These are phyloP conservation scores for Gryganskiella cystojenkinii DNA, from an alignment of 192 early-diverging fungal genomes.

Conservation along the genomic window DNA sequence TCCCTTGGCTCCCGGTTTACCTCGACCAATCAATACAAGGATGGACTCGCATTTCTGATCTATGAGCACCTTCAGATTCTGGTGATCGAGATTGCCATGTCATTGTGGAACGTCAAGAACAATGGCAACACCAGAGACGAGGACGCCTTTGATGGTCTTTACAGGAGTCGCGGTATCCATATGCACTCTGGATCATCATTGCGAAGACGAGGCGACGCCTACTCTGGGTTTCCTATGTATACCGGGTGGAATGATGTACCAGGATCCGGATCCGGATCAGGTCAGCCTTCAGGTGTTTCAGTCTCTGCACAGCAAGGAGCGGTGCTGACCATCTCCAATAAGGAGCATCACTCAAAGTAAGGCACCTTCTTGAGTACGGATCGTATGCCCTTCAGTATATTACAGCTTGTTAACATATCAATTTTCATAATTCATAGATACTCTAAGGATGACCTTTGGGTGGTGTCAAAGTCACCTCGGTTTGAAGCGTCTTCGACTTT, in stretches of 20 bases:
- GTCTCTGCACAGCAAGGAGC: slow-evolving; percentile 19
- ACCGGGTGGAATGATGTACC: background rate
- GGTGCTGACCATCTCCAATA: slow-evolving; percentile 36
- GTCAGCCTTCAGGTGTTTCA: slow-evolving; percentile 1
- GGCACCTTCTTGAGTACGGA: background rate
- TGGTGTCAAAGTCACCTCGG: slow-evolving; percentile 45
- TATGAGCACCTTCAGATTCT: slow-evolving; percentile 58
- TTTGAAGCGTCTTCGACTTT: slow-evolving; percentile 59
- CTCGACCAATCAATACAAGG: slow-evolving; percentile 45
- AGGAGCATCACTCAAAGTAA: slow-evolving; percentile 60
- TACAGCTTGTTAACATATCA: slow-evolving; percentile 7
- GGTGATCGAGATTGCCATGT: slow-evolving; percentile 49
- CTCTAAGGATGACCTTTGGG: slow-evolving; percentile 62
- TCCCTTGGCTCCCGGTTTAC: slow-evolving; percentile 48
- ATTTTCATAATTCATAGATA: background rate
- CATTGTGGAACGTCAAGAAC: slow-evolving; percentile 42
- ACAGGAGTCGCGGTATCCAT: slow-evolving; percentile 26
- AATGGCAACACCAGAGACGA: slow-evolving; percentile 18
- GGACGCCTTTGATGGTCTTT: slow-evolving; percentile 12
- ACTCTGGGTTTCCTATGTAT: slow-evolving; percentile 37
- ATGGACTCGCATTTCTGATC: slow-evolving; percentile 52
- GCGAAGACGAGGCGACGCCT: slow-evolving; percentile 12
- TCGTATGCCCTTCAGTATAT: background rate
- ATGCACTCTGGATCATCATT: slow-evolving; percentile 23
- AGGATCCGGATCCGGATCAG: background rate